Percentiles rank a stretch among this genome's conserved stretches.
phyloP scores from a whole-genome alignment of 192 early-diverging fungal species.

The Coemansia sp. region DNA sequence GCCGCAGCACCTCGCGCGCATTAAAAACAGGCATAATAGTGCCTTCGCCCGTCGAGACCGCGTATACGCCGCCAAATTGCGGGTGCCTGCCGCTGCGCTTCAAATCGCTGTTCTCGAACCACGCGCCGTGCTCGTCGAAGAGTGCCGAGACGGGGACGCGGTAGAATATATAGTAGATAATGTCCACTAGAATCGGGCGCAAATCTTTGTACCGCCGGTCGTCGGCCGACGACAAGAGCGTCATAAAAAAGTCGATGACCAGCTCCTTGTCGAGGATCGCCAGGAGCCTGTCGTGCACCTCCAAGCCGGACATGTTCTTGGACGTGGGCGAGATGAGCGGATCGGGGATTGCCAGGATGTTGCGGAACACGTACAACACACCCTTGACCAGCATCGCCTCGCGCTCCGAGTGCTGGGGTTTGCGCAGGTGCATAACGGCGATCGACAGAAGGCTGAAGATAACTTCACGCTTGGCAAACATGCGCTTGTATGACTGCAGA shows the following conservation, averaged over 20 bases:
- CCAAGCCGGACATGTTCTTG: conserved; percentile 54
- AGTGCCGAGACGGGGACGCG: conserved; percentile 38
- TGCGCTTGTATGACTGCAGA: conserved; percentile 70
- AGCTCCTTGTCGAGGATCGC: conserved; percentile 57
- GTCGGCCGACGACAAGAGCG: conserved; percentile 63
- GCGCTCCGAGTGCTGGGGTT: conserved; percentile 14
- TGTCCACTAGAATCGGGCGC: conserved; percentile 41
- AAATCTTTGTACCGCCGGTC: conserved; percentile 54
- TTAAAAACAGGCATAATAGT: conserved; percentile 50
- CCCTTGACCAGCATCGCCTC: conserved; percentile 50
- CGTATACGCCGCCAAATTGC: conserved; percentile 68
- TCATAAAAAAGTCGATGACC: conserved; percentile 66
- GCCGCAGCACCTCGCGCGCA: conserved; percentile 32
- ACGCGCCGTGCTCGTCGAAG: conserved; percentile 23
- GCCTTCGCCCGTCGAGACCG: conserved; percentile 48
- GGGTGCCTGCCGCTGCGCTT: conserved; percentile 55
- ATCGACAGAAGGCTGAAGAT: conserved; percentile 28
- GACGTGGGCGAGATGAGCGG: conserved; percentile 57
- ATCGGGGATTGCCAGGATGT: conserved; percentile 80
- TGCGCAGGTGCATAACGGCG: conserved; percentile 30
- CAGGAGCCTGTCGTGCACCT: conserved; percentile 69
- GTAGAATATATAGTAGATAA: conserved; percentile 48
- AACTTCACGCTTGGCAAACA: conserved; percentile 52
- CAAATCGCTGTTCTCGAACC: conserved; percentile 18
- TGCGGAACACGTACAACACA: conserved; percentile 73